Percentiles rank a stretch among this genome's conserved stretches.
Conservation (phyloP, 2,329 filamentous ascomycete genomes). For the Stromatinia cepivora region DNA sequence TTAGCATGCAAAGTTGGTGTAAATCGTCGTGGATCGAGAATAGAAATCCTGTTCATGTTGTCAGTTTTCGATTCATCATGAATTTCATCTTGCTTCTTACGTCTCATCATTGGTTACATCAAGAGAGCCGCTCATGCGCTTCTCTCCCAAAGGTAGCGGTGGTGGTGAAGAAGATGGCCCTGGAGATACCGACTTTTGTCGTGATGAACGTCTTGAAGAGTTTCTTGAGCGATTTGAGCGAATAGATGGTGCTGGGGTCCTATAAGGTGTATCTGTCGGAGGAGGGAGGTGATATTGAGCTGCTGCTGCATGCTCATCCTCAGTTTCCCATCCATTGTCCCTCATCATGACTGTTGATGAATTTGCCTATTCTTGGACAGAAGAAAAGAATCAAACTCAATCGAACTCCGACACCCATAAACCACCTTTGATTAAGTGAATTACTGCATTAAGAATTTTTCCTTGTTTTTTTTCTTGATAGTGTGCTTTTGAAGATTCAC, state of each 20-base stretch:
- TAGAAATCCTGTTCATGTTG: conserved; percentile 48
- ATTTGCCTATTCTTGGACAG: conserved; percentile 4
- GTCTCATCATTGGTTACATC: conserved; percentile 66
- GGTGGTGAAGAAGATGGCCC: conserved; percentile 62
- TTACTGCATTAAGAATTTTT: conserved; percentile 10
- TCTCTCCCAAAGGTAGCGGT: conserved; percentile 52
- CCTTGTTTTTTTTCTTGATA: neutral
- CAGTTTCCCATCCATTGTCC: conserved; percentile 55
- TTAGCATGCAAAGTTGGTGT: conserved; percentile 94
- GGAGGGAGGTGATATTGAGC: conserved; percentile 64
- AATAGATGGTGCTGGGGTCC: conserved; percentile 58
- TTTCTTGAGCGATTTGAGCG: conserved; percentile 41
- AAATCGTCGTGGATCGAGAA: conserved; percentile 86
- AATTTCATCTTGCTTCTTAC: conserved; percentile 24
- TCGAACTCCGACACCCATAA: conserved; percentile 10
- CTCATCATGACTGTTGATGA: conserved; percentile 46
- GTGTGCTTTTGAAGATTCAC: conserved; percentile 9
- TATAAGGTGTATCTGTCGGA: conserved; percentile 69
- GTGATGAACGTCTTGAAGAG: conserved; percentile 63
- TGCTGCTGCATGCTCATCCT: conserved; percentile 59
- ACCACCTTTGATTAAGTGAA: conserved; percentile 7
- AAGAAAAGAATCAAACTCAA: conserved; percentile 8
- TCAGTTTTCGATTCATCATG: conserved; percentile 26
- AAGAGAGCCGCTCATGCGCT: conserved; percentile 52
- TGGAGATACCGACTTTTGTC: conserved; percentile 62